Evolutionary conservation across 805 yeast species (phyloP), one percentile per base, ranked within the genome.

Genomic region (Barnettozyma sp.): DNA sequence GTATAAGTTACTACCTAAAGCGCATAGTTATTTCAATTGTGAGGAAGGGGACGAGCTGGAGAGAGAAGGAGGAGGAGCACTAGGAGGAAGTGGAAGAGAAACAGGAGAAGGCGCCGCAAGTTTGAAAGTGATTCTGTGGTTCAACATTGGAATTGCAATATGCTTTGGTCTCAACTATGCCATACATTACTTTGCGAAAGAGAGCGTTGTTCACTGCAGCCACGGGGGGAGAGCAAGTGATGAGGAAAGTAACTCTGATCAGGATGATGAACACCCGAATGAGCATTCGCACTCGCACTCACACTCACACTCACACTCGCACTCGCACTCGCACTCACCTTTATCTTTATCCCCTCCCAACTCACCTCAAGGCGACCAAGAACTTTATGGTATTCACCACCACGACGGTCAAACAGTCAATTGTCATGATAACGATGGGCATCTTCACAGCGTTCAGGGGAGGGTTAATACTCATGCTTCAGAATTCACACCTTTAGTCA

Each of bases 121-220:
- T 16, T 43, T 63, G 17, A 55, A 61, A 11, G 54, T 74, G 34
- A 62, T 73, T 27, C 59, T 65, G 0, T 63, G 72, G 8, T 70
- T 71, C 44, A 63, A 74, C 4, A 49, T 60, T 1, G 97, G 98
- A 3, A 71, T 82, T 3, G 30, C 62, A 1, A 43, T 74, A 2
- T 84, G 95, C 51, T 55, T 75, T 1, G 41, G 58, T 2, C 60
- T 90, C 37, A 88, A 87, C 55, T 54, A 64, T 19, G 24, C 80
- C 1, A 74, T 92, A 5, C 96, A 88, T 56, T 56, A 74, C 23
- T 57, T 78, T 35, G 84, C 97, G 0, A 75, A 90, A 34, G 84
- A 84, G 54, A 78, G 88, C 22, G 72, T 88, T 22, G 82, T 88
- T 0, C 96, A 87, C 53, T 87, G 96, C 58, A 81, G 76, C 12